phyloP scores from a whole-genome alignment of 2,329 filamentous ascomycete genomes.

The Fusarium mangiferae region DNA sequence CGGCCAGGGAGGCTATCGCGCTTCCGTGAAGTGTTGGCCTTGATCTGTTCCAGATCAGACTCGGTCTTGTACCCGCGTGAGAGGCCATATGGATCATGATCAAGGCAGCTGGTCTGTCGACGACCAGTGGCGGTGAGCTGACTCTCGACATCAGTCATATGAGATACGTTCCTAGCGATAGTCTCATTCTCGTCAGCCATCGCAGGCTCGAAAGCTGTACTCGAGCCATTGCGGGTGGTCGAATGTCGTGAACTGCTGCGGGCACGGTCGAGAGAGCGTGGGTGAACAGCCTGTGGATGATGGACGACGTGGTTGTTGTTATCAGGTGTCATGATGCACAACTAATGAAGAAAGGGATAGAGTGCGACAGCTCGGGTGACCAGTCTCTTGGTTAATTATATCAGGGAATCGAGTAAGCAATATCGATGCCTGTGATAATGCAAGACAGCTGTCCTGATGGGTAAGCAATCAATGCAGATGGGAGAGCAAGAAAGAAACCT shows the following conservation, averaged over 20 bases:
- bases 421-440: not conserved
- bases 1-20: slow-evolving; percentile 58
- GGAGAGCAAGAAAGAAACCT: slow-evolving; percentile 8
- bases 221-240: slow-evolving; percentile 51
- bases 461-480: slow-evolving; percentile 4
- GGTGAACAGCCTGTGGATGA: slow-evolving; percentile 57
- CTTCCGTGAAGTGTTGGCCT: slow-evolving; percentile 83
- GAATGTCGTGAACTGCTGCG: slow-evolving; percentile 46
- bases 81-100: slow-evolving; percentile 85
- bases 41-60: slow-evolving; percentile 79
- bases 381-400: not conserved
- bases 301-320: slow-evolving; percentile 54
- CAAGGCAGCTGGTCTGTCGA: slow-evolving; percentile 55
- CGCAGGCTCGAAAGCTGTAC: slow-evolving; percentile 58
- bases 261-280: slow-evolving; percentile 49
- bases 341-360: not conserved
- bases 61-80: slow-evolving; percentile 80
- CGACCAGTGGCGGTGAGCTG: slow-evolving; percentile 51
- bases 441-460: not conserved
- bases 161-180: slow-evolving; percentile 55
- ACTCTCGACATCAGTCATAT: slow-evolving; percentile 60
- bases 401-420: not conserved
- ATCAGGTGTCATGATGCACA: slow-evolving; percentile 54
- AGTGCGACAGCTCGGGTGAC: not conserved
- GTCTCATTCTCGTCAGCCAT: slow-evolving; percentile 50